phyloP scores from a whole-genome alignment of 106 monocot species.

The Acorus gramineus region DNA sequence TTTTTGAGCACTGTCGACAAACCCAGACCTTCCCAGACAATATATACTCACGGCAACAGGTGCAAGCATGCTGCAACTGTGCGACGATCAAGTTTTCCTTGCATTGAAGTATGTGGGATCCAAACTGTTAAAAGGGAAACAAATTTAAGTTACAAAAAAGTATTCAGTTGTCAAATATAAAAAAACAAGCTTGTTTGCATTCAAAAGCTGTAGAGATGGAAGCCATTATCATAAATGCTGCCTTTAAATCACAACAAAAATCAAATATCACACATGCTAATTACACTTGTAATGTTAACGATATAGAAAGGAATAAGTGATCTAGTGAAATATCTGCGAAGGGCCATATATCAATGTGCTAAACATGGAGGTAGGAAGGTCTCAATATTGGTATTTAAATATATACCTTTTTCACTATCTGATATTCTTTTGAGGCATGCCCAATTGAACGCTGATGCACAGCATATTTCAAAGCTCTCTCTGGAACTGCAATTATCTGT shows the following conservation, averaged over 20 bases:
- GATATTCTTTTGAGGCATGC: constrained; percentile 79
- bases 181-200: too few species aligned
- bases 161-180: too few species aligned
- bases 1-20: constrained; percentile 55
- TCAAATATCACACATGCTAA: too few species aligned
- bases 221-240: too few species aligned
- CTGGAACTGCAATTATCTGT: constrained; percentile 64
- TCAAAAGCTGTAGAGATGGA: too few species aligned
- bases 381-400: background rate
- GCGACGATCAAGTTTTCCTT: constrained; percentile 99
- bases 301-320: too few species aligned
- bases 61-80: constrained; percentile 87
- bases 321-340: too few species aligned
- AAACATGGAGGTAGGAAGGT: background rate
- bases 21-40: constrained; percentile 81
- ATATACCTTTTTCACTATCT: constrained; percentile 80
- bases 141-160: too few species aligned
- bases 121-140: constrained; percentile 43
- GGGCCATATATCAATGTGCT: too few species aligned
- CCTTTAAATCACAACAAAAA: too few species aligned
- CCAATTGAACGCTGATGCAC: constrained; percentile 71
- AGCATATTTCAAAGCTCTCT: constrained; percentile 90
- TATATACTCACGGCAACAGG: constrained; percentile 76
- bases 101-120: constrained; percentile 81
- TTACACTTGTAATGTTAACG: too few species aligned